These are phyloP conservation scores for Trametopsis cervina DNA, from an alignment of 768 basidiomycete species.

Conservation along the genomic window DNA sequence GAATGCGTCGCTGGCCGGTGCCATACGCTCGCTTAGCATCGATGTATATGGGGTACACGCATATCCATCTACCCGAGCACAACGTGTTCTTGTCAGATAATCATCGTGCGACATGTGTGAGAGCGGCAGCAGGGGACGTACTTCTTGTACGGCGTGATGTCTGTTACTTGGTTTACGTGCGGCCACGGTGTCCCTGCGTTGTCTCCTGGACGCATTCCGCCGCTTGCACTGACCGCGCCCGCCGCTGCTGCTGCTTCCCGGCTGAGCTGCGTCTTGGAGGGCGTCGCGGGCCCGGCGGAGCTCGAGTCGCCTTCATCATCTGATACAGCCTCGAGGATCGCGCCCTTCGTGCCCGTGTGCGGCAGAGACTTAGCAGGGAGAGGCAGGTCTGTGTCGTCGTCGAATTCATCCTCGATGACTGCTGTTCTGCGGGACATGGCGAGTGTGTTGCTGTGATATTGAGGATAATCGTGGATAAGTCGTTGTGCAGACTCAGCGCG, in stretches of 20 bases:
- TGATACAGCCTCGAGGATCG: conserved; percentile 76
- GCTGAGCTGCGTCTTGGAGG: conserved; percentile 28
- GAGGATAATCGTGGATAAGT: background rate
- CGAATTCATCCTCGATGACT: conserved; percentile 67
- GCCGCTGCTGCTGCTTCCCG: conserved; percentile 13
- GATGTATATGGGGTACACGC: conserved; percentile 94
- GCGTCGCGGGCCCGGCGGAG: conserved; percentile 52
- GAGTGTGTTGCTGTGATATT: too few relatives aligned
- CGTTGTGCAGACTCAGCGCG: too few relatives aligned
- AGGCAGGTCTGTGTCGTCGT: conserved; percentile 91
- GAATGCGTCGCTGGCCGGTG: conserved; percentile 75
- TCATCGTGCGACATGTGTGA: background rate
- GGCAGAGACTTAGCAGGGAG: conserved; percentile 63
- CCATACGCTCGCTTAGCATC: conserved; percentile 90
- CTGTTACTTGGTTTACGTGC: conserved; percentile 42
- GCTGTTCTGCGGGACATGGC: conserved; percentile 66
- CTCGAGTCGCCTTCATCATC: conserved; percentile 35
- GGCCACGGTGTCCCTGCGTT: conserved; percentile 22
- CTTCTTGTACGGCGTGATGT: conserved; percentile 83
- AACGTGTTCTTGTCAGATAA: background rate
- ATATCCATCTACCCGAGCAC: conserved; percentile 67
- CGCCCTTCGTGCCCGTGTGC: conserved; percentile 60
- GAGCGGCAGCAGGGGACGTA: conserved; percentile 24
- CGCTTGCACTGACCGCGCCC: conserved; percentile 5
- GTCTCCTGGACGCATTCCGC: background rate